Conservation (phyloP, 129 eudicot genomes). For the Lonicera japonica region DNA sequence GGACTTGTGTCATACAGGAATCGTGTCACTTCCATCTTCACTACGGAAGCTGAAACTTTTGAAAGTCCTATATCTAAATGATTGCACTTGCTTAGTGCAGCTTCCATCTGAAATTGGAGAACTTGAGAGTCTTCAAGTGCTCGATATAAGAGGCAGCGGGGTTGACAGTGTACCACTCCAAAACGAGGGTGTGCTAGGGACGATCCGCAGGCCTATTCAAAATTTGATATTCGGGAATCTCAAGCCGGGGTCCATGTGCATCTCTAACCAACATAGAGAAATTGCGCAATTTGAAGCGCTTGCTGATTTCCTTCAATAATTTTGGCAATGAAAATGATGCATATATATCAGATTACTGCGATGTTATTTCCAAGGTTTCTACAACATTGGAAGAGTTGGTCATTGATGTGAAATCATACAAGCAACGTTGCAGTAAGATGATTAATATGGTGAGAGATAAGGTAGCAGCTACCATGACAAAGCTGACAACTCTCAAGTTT, state of each 20-base stretch:
- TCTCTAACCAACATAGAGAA: not conserved
- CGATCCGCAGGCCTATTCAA: too few relatives aligned
- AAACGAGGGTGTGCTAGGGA: too few relatives aligned
- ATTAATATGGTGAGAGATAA: constrained; percentile 22
- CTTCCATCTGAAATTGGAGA: constrained; percentile 19
- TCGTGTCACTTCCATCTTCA: constrained; percentile 16
- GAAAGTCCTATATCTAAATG: constrained; percentile 25
- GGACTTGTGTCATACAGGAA: constrained; percentile 23
- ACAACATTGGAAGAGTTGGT: constrained; percentile 26
- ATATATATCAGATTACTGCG: not conserved
- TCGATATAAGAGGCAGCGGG: constrained; percentile 25
- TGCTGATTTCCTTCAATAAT: constrained; percentile 15
- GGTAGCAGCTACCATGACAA: constrained; percentile 5
- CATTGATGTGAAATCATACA: constrained; percentile 21
- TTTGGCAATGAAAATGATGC: constrained; percentile 1
- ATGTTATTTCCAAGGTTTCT: constrained; percentile 8
- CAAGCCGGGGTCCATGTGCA: too few relatives aligned
- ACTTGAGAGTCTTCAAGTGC: constrained; percentile 26
- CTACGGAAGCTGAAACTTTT: not conserved
- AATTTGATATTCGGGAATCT: too few relatives aligned
- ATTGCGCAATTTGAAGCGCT: constrained; percentile 16
- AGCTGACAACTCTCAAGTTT: constrained; percentile 16
- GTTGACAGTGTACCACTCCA: constrained; percentile 15
- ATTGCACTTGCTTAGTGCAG: constrained; percentile 13
- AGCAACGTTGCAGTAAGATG: constrained; percentile 14